These are phyloP conservation scores for Hericium alpestre DNA, from an alignment of 768 basidiomycete genomes.

Conservation along the genomic window DNA sequence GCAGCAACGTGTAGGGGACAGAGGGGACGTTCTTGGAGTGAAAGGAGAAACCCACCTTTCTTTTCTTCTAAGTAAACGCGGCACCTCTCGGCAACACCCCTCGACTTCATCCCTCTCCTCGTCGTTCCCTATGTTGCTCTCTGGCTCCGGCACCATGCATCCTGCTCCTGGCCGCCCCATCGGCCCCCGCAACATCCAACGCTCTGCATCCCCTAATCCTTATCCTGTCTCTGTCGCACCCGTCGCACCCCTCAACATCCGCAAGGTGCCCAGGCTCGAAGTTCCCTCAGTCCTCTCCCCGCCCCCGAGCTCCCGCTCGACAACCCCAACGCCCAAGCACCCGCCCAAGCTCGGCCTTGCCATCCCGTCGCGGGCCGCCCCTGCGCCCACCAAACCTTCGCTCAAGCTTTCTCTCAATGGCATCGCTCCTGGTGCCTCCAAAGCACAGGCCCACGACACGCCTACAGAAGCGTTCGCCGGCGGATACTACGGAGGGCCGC, in stretches of 20 bases:
- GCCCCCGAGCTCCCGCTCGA: constrained; percentile 15
- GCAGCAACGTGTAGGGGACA: neutral
- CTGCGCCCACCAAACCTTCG: constrained; percentile 9
- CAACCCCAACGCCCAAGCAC: constrained; percentile 7
- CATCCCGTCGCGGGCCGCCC: constrained; percentile 17
- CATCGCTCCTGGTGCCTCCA: neutral
- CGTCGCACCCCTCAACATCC: constrained; percentile 30
- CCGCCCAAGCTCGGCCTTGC: constrained; percentile 19
- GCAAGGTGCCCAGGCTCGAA: constrained; percentile 21
- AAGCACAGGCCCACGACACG: constrained; percentile 2
- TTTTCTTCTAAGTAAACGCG: neutral
- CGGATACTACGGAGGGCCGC: constrained; percentile 14
- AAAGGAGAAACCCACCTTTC: neutral
- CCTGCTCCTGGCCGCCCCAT: constrained; percentile 29
- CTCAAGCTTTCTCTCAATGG: constrained; percentile 11
- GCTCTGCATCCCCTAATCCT: constrained; percentile 33
- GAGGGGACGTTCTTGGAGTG: neutral
- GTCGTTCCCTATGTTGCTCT: constrained; percentile 4
- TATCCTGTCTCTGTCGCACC: constrained; percentile 19
- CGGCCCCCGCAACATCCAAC: constrained; percentile 38
- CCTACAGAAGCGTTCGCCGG: constrained; percentile 4
- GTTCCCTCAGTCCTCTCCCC: constrained; percentile 6
- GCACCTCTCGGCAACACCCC: neutral
- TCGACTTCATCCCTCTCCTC: neutral
- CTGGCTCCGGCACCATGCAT: constrained; percentile 15